These are phyloP conservation scores for Marchantia paleacea DNA, from an alignment of 225 moss, liverwort and hornwort genomes.

Conservation along the genomic window DNA sequence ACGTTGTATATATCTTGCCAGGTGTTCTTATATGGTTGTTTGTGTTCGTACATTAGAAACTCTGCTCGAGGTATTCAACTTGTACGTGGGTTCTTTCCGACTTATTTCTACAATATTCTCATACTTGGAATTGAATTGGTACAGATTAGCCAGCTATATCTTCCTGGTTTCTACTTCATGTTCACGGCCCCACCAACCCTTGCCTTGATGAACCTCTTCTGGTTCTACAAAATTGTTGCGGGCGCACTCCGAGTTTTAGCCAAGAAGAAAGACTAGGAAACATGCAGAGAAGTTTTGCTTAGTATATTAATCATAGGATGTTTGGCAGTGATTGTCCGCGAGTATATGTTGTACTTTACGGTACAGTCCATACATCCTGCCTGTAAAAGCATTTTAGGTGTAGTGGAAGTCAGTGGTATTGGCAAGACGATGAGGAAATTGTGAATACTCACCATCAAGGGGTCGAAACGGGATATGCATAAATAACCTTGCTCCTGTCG, in stretches of 20 bases:
- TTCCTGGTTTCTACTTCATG: constrained; percentile 44
- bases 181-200: constrained; percentile 48
- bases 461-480: background rate
- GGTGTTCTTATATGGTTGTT: background rate
- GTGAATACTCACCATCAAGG: background rate
- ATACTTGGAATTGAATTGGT: background rate
- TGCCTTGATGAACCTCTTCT: constrained; percentile 48
- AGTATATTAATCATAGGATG: background rate
- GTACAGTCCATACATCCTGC: too few relatives aligned
- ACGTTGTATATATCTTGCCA: background rate
- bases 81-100: too few relatives aligned
- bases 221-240: constrained; percentile 46
- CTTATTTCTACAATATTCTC: too few relatives aligned
- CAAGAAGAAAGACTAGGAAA: constrained; percentile 25
- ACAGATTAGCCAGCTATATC: constrained; percentile 40
- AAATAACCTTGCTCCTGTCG: background rate
- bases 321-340: background rate
- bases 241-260: constrained; percentile 20
- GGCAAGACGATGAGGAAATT: background rate
- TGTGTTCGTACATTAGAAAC: too few relatives aligned
- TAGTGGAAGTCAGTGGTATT: background rate
- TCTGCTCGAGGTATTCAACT: too few relatives aligned
- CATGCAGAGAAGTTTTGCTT: constrained; percentile 2
- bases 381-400: background rate
- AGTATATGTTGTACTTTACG: background rate